A percentile compares a stretch with the other conserved stretches of the same genome.
Conservation (phyloP, 805 yeast species). For the Candida quercuum region DNA sequence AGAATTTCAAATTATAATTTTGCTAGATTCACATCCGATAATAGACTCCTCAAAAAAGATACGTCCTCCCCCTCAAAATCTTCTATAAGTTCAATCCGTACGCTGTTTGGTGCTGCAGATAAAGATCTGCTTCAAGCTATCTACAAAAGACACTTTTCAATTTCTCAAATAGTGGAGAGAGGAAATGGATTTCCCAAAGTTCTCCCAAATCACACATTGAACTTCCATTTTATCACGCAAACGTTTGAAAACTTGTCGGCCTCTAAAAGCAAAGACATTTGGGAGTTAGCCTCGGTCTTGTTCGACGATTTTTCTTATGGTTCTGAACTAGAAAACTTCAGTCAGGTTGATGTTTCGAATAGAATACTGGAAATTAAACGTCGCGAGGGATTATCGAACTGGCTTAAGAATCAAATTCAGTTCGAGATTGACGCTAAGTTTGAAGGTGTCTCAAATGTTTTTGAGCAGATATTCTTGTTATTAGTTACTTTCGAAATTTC, state of each 20-base stretch:
- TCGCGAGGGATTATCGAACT: slow-evolving; percentile 42
- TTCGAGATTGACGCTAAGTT: slow-evolving; percentile 25
- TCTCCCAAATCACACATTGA: slow-evolving; percentile 23
- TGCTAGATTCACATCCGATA: slow-evolving; percentile 18
- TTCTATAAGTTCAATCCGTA: background rate
- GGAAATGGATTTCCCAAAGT: slow-evolving; percentile 33
- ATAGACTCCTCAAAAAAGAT: slow-evolving; percentile 10
- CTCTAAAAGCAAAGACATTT: slow-evolving; percentile 28
- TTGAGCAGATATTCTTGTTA: slow-evolving; percentile 46
- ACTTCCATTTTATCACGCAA: slow-evolving; percentile 27
- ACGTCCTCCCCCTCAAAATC: background rate
- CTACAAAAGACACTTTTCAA: slow-evolving; percentile 20
- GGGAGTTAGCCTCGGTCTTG: slow-evolving; percentile 59
- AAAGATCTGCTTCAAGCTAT: slow-evolving; percentile 11
- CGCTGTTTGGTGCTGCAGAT: slow-evolving; percentile 5
- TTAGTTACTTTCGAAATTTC: slow-evolving; percentile 52
- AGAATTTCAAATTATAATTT: slow-evolving; percentile 21
- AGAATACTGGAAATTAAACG: slow-evolving; percentile 30
- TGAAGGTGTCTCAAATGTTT: slow-evolving; percentile 33
- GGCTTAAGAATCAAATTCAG: slow-evolving; percentile 48
- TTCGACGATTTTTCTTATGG: slow-evolving; percentile 39
- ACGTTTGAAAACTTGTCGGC: slow-evolving; percentile 11
- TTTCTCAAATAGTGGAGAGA: slow-evolving; percentile 23
- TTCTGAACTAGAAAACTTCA: slow-evolving; percentile 16
- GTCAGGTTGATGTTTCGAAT: slow-evolving; percentile 17